Conservation (phyloP, 2,329 filamentous ascomycete species). For the Plenodomus tracheiphilus region DNA sequence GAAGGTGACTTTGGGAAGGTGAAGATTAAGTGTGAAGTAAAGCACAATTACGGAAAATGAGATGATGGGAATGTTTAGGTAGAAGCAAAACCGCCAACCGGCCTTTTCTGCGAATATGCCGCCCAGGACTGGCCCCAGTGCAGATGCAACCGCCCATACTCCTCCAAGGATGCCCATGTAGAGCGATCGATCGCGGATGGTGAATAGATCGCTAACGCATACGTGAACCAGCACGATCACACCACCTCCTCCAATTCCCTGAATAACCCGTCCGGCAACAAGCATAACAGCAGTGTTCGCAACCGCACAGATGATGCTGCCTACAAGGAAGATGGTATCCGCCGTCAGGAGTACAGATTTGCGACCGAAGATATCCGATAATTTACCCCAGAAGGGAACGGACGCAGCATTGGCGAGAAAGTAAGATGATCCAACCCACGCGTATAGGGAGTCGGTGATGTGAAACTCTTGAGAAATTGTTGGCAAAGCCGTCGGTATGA, state of each 20-base stretch:
- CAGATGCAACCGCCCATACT: constrained; percentile 60
- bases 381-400: constrained; percentile 48
- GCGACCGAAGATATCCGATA: constrained; percentile 45
- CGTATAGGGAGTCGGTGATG: constrained; percentile 68
- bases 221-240: constrained; percentile 58
- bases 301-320: constrained; percentile 55
- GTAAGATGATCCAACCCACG: constrained; percentile 67
- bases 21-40: constrained; percentile 56
- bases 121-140: constrained; percentile 57
- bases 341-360: constrained; percentile 42
- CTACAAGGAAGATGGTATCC: constrained; percentile 52
- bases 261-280: constrained; percentile 57
- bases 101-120: constrained; percentile 53
- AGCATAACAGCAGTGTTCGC: constrained; percentile 55
- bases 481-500: constrained; percentile 67
- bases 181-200: constrained; percentile 48
- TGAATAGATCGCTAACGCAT: constrained; percentile 59
- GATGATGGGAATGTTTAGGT: constrained; percentile 52
- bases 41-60: constrained; percentile 54
- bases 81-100: constrained; percentile 57
- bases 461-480: constrained; percentile 66
- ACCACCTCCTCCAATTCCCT: constrained; percentile 59
- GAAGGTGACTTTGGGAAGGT: constrained; percentile 55
- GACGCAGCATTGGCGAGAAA: constrained; percentile 45
- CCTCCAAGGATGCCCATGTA: constrained; percentile 57